These are phyloP conservation scores for Dothidotthia symphoricarpi DNA, from an alignment of 2,329 filamentous ascomycete species.

Conservation along the genomic window DNA sequence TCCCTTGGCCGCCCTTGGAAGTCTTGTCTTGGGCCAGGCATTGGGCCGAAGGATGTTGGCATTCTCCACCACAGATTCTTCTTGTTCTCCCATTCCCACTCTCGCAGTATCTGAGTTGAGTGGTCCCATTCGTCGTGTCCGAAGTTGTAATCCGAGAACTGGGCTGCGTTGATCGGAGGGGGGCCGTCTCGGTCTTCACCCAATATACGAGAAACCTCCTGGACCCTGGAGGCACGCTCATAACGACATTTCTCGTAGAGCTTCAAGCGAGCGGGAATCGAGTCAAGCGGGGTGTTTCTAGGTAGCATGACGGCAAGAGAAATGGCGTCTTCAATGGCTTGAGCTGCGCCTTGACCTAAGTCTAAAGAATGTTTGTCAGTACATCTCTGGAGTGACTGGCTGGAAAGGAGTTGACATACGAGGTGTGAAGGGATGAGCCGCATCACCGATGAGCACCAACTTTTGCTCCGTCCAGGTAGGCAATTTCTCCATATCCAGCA, in stretches of 20 bases:
- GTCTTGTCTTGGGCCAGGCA: conserved; percentile 43
- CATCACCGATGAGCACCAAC: conserved; percentile 63
- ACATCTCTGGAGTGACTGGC: neutral
- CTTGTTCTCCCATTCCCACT: conserved; percentile 51
- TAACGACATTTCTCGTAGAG: conserved; percentile 61
- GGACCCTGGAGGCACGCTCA: conserved; percentile 57
- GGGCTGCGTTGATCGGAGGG: conserved; percentile 33
- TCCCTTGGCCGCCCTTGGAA: conserved; percentile 21
- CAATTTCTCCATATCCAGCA: conserved; percentile 59
- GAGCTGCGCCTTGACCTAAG: conserved; percentile 61
- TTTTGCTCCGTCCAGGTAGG: conserved; percentile 55
- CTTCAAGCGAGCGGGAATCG: conserved; percentile 56
- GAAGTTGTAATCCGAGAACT: conserved; percentile 54
- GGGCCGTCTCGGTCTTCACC: conserved; percentile 49
- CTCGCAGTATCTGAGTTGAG: conserved; percentile 51
- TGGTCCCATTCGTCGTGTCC: conserved; percentile 60
- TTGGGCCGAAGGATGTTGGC: conserved; percentile 45
- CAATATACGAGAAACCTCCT: conserved; percentile 56
- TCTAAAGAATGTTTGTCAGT: conserved; percentile 27
- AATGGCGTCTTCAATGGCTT: conserved; percentile 67
- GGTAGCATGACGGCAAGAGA: conserved; percentile 59
- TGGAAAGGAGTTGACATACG: conserved; percentile 38
- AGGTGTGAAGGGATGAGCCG: conserved; percentile 67
- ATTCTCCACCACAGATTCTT: conserved; percentile 42
- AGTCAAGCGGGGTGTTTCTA: conserved; percentile 42